Base-by-base conservation (phyloP, 768 basidiomycete genomes). In the Termitomyces titanicus region DNA sequence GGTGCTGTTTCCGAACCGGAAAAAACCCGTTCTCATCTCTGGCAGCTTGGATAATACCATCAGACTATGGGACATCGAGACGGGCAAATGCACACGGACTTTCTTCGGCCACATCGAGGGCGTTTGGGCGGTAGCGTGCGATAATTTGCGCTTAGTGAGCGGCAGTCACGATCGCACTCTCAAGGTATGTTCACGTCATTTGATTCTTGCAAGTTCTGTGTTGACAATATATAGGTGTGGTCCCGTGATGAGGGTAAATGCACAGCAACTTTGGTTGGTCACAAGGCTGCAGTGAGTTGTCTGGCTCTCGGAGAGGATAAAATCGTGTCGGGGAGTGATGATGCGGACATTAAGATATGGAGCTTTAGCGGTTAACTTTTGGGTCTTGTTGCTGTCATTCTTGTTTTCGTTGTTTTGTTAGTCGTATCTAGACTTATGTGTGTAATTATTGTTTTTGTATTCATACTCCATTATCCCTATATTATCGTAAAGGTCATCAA, bases 81-180 rank as follows among this genome's bases (percentile, higher is more conserved):
- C 86, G 1, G 93, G 88, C 38, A 84, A 86, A 64, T 79, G 85
- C 22, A 74, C 82, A 46, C 78, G 82, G 64, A 98, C 97, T 39
- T 80, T 95, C 58, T 99, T 99, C 68, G 97, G 95, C 1, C 95
- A 98, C 69, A 94, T 98, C 63, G 97, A 99, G 67, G 97, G 97
- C 51, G 94, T 99, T 17, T 99, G 97, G 97, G 87, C 86, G 3
- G 89, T 98, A 29, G 94, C 93, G 22, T 86, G 88, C 61, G 94
- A 99, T 70, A 89, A 93, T 66, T 77, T 98, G 64, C 79, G 96
- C 51, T 75, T 99, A 47, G 94, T 94, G 24, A 94, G 91, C 51
- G 95, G 86, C 7, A 95, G 93, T 64, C 96, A 98, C 66, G 94
- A 97, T 72, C 83, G 93, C 27, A 97, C 94, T n/a, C 89, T 97